A percentile compares a stretch with the other conserved stretches of the same genome.
Evolutionary conservation across 164 flowering plant genomes (phyloP).

Genomic region (Magnolia kwangsiensis): DNA sequence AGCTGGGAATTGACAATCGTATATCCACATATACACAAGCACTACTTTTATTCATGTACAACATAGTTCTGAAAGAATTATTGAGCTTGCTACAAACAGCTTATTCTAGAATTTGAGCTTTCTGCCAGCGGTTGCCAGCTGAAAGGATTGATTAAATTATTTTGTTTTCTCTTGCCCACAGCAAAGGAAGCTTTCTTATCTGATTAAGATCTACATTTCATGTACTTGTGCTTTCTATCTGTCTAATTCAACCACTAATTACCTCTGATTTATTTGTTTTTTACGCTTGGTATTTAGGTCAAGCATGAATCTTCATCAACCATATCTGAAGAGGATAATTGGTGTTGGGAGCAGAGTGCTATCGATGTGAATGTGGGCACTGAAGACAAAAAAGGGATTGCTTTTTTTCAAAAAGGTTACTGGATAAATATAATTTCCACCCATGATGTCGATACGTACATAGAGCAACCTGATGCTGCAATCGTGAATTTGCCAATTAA

Average conservation of each 20-base stretch:
- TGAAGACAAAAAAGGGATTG: slow-evolving; percentile 62
- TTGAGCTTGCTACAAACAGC: background rate
- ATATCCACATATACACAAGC: background rate
- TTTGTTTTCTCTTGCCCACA: background rate
- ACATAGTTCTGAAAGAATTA: background rate
- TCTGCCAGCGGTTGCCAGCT: background rate
- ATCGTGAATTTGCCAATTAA: slow-evolving; percentile 55
- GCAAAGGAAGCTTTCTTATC: background rate
- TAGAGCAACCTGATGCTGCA: slow-evolving; percentile 56
- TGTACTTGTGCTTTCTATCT: background rate
- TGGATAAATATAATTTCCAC: slow-evolving; percentile 71
- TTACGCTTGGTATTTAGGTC: slow-evolving; percentile 38
- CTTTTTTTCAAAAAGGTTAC: slow-evolving; percentile 85
- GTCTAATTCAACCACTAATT: background rate
- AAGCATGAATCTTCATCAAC: slow-evolving; percentile 40
- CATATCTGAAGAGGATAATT: slow-evolving; percentile 52
- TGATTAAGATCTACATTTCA: background rate
- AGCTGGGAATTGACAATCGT: background rate
- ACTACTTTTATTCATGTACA: background rate
- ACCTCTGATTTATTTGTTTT: background rate
- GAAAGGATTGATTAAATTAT: no score
- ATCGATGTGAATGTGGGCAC: slow-evolving; percentile 75
- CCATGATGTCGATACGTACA: slow-evolving; percentile 71
- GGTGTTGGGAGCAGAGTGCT: slow-evolving; percentile 90
- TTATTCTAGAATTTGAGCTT: no score